Base-by-base conservation (phyloP, 179 eudicot genomes). In the Silene vulgaris region DNA sequence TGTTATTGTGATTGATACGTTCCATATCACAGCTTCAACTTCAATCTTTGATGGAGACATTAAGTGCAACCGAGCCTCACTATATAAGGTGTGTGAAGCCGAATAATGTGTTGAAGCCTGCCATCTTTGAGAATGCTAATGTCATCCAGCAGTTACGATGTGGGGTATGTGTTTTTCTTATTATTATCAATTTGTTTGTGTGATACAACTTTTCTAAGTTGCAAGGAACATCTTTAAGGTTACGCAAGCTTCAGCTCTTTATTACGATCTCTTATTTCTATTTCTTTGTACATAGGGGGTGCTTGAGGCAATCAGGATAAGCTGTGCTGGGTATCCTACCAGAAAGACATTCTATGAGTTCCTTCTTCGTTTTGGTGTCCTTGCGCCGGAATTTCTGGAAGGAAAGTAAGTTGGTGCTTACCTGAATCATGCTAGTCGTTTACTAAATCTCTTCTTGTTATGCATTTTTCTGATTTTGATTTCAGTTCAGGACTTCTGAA, bases 271-370 rank as follows among this genome's bases (percentile, higher is more conserved):
- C 17, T 2, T 23, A 61, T 30, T 61, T 30, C 29, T 30, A 48
- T 37, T 59, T 62, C 40, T 16, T 56, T 20, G 26, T 45, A 72
- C 19, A 50, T 69, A 95, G 99, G 99, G 99, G 85, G 99, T 95
- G 63, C 85, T 95, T 72, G 99, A 95, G 87, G 97, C 99, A 69
- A 95, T 95, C 73, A 95, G 99, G 86, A 95, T 95, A 56, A 95
- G 99, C 78, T 95, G 99, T 83, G 99, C 97, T 4, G 99, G 99
- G 65, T 95, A 95, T 85, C 99, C 99, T 83, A 95, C 99, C n/a
- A 92, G 96, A 81, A 86, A 93, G 84, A 86, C 97, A 75, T 95
- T 95, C 79, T 96, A 92, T 76, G 99, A 95, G 86, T 95, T 92
- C 79, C 90, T 95, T 79, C 91, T 89, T 83, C 99, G 97, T 59